Percentiles rank a stretch among this genome's conserved stretches.
These are phyloP conservation scores for Sicyos edulis DNA, from an alignment of 306 rosid species.

Conservation along the genomic window DNA sequence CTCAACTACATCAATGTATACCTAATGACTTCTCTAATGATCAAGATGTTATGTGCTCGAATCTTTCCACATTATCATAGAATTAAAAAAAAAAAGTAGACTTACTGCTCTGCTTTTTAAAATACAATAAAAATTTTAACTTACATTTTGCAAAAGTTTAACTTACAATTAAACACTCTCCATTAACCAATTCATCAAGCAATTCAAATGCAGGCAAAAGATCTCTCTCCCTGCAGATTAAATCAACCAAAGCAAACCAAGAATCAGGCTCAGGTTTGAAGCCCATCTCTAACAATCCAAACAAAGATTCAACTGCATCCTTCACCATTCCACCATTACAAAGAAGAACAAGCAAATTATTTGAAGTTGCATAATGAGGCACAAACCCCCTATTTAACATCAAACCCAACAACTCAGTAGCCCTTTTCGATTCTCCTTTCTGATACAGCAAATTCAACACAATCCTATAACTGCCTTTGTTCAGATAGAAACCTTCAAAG, in stretches of 20 bases:
- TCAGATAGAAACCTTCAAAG: conserved; percentile 63
- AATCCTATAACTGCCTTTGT: conserved; percentile 76
- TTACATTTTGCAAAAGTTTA: background rate
- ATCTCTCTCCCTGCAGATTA: conserved; percentile 62
- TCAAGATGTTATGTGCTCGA: too few species aligned
- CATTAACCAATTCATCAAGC: conserved; percentile 49
- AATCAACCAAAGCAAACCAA: conserved; percentile 58
- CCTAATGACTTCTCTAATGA: too few species aligned
- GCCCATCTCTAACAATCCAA: conserved; percentile 60
- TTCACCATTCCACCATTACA: conserved; percentile 64
- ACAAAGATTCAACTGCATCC: conserved; percentile 46
- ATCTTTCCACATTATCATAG: too few species aligned
- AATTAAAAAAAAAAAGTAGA: background rate
- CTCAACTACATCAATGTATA: too few species aligned
- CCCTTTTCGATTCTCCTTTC: conserved; percentile 53
- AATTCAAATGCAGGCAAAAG: conserved; percentile 53
- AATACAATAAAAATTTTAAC: background rate
- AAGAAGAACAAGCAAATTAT: conserved; percentile 56
- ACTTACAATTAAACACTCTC: conserved; percentile 18
- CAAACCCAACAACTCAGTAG: conserved; percentile 43
- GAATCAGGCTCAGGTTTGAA: conserved; percentile 58
- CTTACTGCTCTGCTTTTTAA: background rate
- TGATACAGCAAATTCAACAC: conserved; percentile 58
- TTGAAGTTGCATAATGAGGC: conserved; percentile 82
- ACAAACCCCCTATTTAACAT: conserved; percentile 68